Base-by-base conservation (phyloP, 768 basidiomycete species). In the Hygrophoropsis aurantiaca region DNA sequence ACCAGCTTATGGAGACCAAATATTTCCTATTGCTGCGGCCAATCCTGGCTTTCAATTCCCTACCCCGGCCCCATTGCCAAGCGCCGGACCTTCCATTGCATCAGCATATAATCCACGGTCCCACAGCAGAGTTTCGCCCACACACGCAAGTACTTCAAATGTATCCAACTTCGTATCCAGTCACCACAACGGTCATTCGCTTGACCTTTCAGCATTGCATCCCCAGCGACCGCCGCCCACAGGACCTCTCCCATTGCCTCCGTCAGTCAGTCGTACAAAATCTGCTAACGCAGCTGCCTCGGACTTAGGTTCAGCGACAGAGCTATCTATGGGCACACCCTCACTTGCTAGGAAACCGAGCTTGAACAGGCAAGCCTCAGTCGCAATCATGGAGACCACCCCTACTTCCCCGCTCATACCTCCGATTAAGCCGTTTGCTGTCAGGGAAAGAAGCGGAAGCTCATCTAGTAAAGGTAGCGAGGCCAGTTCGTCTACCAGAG, bases 181-280 rank as follows among this genome's bases (percentile, higher is more conserved):
- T 82, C 77, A 51, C 73, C 80, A 30, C 79, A 81, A 11, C 73
- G 72, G 53, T 84, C 82, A 0, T 62, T 84, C 18, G 82, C 84
- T 57, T 0, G 61, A 73, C 6, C 61, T 66, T 21, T 63, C 70
- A 16, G 57, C 46, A 26, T 42, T 51, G 11, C 57, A 49, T 46
- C 54, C 57, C 15, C 53, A 49, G 39, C 44, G 60, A 48, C 16
- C 51, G 51, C 44, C 60, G 50, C 40, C 64, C 11, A 61, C 70
- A 11, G 65, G 60, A 13, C 58, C 66, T n/a, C 53, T 66, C 3
- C 68, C 69, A 1, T 46, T 58, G 2, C 58, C 62, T 3, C 54
- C 67, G 0, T 46, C 56, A 1, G 47, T 70, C 11, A 47, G 59
- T 10, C 66, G 71, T 27, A 54, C 69, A 15, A 67, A 61, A 21